Base-by-base conservation (phyloP, 768 basidiomycete genomes). In the Naganishia vaughanmartiniae region DNA sequence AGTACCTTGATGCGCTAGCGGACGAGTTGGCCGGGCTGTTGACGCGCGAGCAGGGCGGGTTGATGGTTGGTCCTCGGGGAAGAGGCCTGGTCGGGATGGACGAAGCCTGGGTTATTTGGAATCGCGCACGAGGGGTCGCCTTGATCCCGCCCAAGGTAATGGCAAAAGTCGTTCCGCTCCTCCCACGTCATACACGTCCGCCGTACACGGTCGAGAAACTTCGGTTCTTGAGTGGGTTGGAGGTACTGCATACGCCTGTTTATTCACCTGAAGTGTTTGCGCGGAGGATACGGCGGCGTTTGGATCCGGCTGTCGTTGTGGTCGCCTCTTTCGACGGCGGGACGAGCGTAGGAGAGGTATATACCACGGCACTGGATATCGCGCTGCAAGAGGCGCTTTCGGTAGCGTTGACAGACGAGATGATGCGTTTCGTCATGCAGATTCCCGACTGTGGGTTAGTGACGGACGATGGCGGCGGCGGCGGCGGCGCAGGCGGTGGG, bases 41-140 rank as follows among this genome's bases (percentile, higher is more conserved):
- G 7, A 88, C 86, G 69, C 86, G 86, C 2, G 66, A 67, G 54
- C 19, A 24, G 24, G 58, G 75, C 65, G 55, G 65, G 24, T 84
- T 94, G 76, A 91, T 94, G 90, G 84, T 85, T 68, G 84, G 76
- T 2, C 53, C 39, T n/a, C 67, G 75, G 9, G 76, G 85, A 2
- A 86, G 91, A 33, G 92, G 91, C 0, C 86, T 95, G 39, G 85
- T 96, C 46, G 91, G 89, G 0, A 81, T 96, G 31, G 93, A 97
- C 77, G 93, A 95, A 81, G 90, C 90, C 0, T 97, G 93, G 93
- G 91, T 91, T 31, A 88, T 90, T 1, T 96, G 93, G 93, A 95
- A 94, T 77, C 88, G 93, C 70, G 93, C 92, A 7, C 83, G 93
- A 74, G 93, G 93, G 58, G 89, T 95, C 66, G 94, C 94, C 5